Evolutionary conservation across 2,329 filamentous ascomycete genomes (phyloP).

Genomic region (Cryphonectria naterciae): DNA sequence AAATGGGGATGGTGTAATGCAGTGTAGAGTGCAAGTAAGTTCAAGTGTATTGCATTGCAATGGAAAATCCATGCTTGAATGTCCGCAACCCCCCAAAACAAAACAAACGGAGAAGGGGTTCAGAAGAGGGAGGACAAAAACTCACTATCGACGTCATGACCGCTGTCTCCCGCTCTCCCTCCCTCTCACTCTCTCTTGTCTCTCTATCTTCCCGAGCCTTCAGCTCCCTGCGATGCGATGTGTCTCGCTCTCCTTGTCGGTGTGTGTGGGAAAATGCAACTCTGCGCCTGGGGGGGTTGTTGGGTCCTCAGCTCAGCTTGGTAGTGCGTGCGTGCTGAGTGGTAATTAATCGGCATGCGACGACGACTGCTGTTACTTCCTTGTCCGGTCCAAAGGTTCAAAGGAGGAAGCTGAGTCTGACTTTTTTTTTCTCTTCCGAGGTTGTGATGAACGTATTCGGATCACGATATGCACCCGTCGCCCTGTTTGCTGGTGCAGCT

Average conservation of each 20-base stretch:
- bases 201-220: conserved; percentile 15
- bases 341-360: conserved; percentile 4
- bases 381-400: neutral
- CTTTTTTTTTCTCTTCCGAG: neutral
- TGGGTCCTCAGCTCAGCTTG: conserved; percentile 2
- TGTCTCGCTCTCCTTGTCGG: conserved; percentile 24
- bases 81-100: neutral
- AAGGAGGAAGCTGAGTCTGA: conserved; percentile 1
- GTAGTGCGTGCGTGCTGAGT: neutral
- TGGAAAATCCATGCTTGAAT: conserved; percentile 6
- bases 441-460: neutral
- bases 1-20: neutral
- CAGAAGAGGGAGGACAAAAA: conserved; percentile 24
- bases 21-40: neutral
- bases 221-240: neutral
- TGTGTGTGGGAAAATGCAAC: conserved; percentile 4
- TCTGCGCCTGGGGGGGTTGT: neutral
- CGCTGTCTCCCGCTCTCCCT: neutral
- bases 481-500: neutral
- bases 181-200: neutral
- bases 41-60: neutral
- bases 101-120: conserved; percentile 9
- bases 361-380: neutral
- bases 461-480: neutral
- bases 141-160: conserved; percentile 42